Evolutionary conservation across 2,329 filamentous ascomycete genomes (phyloP).

Genomic region (Epichloe brachyelytri): DNA sequence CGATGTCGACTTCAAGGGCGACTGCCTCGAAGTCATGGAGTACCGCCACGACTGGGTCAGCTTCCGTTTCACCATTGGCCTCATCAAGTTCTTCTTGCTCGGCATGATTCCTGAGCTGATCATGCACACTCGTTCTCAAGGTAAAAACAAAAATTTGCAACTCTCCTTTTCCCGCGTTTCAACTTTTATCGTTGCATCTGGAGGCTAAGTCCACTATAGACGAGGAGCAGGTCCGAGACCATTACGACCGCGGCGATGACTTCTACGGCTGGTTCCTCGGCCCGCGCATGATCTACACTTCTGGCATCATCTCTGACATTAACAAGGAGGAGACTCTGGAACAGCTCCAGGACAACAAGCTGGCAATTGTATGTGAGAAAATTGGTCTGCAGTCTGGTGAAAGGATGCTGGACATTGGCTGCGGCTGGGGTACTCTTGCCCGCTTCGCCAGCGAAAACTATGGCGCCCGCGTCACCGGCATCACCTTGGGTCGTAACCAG

Average conservation of each 20-base stretch:
- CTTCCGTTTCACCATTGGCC: conserved; percentile 75
- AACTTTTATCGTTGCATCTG: no score
- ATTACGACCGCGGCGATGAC: conserved; percentile 96
- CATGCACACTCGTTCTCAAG: conserved; percentile 85
- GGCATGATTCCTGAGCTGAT: conserved; percentile 83
- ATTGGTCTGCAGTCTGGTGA: conserved; percentile 74
- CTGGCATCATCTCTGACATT: conserved; percentile 81
- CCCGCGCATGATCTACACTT: conserved; percentile 98
- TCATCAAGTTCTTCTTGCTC: conserved; percentile 81
- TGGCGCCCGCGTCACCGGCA: conserved; percentile 70
- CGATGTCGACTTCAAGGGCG: conserved; percentile 89
- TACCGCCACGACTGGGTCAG: conserved; percentile 95
- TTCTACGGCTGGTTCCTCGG: conserved; percentile 99
- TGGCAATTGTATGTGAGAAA: conserved; percentile 92
- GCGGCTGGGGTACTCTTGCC: conserved; percentile 93
- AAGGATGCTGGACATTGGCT: conserved; percentile 83
- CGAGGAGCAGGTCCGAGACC: conserved; percentile 93
- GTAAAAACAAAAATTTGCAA: conserved; percentile 8
- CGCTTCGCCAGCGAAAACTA: conserved; percentile 90
- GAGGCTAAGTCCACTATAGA: conserved; percentile 25
- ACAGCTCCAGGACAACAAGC: conserved; percentile 94
- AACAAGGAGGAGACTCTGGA: conserved; percentile 82
- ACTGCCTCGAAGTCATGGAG: conserved; percentile 78
- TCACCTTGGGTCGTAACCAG: conserved; percentile 92
- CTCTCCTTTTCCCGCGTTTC: no score